Evolutionary conservation across 2,329 filamentous ascomycete species (phyloP), one percentile per base, ranked within the genome.

Genomic region (Penicillium brasilianum): DNA sequence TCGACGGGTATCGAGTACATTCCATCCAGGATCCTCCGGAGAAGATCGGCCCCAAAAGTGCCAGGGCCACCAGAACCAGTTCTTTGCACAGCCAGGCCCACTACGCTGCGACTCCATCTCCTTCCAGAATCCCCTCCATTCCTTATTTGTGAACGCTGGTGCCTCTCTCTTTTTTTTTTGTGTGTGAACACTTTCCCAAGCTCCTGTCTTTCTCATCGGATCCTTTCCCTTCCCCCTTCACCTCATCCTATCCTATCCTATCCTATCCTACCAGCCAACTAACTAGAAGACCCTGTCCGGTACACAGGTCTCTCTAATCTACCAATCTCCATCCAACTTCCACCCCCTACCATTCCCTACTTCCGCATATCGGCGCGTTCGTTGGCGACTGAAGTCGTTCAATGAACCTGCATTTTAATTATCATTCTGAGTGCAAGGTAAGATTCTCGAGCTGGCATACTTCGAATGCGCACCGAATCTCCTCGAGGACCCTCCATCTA

Each of bases 361-460:
- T 43, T 55, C 59, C 58, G 50, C 48, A 59, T 16, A 48, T 58
- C 61, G 62, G 92, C 92, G 92, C 92, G 92, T 96, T 92, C 84
- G 60, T 90, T 96, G 92, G 85, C 91, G 91, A 88, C 89, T 76
- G 64, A 70, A 43, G 90, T 92, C 93, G 92, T 96, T 92, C 94
- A 92, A 97, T 97, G 93, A 97, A 95, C 92, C 92, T 97, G 93
- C 92, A 93, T 83, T 82, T 81, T 81, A 81, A 80, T 76, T 81
- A 83, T 77, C 76, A 82, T 78, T 80, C 82, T 80, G 85, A 82
- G 83, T 83, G 84, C 79, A 83, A 83, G 83, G 89, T 92, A 85
- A 81, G 86, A n/a, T 9, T 32, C 10, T 81, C 74, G 25, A 56
- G 34, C 25, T 18, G n/a, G 49, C 13, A 22, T 2, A 22, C n/a